Percentiles rank a stretch among this genome's conserved stretches.
Evolutionary conservation across 2,329 filamentous ascomycete genomes (phyloP).

Genomic region (Escovopsis sp.): DNA sequence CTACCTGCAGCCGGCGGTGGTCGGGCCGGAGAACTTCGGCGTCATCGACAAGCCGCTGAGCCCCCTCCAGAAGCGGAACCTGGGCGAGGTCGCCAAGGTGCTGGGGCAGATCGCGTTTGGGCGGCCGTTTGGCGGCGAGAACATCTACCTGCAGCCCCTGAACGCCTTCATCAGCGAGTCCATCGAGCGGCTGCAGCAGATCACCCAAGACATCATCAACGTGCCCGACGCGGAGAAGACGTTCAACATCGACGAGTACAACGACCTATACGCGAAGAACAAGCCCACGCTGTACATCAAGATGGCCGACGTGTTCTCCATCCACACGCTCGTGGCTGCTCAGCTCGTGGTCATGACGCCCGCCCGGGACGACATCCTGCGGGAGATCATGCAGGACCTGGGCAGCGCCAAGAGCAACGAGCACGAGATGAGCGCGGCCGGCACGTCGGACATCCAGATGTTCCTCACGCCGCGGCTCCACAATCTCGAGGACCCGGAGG

Average conservation of each 20-base stretch:
- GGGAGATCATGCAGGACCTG: conserved; percentile 83
- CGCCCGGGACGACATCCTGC: conserved; percentile 69
- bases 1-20: conserved; percentile 79
- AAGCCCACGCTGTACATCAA: conserved; percentile 99
- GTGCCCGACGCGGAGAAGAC: conserved; percentile 78
- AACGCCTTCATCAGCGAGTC: conserved; percentile 85
- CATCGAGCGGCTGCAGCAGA: conserved; percentile 60
- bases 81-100: conserved; percentile 83
- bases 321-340: conserved; percentile 73
- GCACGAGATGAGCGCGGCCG: conserved; percentile 76
- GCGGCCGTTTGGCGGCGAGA: conserved; percentile 80
- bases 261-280: conserved; percentile 89
- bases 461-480: conserved; percentile 82
- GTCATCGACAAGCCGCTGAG: conserved; percentile 82
- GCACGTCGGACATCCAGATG: conserved; percentile 78
- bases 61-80: conserved; percentile 83
- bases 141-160: conserved; percentile 87
- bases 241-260: conserved; percentile 98
- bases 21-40: conserved; percentile 83
- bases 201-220: conserved; percentile 63
- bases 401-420: conserved; percentile 96
- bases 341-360: conserved; percentile 69
- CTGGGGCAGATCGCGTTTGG: conserved; percentile 80
- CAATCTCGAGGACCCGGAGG: conserved; percentile 83
- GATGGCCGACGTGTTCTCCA: conserved; percentile 91